Percentiles rank a stretch among this genome's conserved stretches.
phyloP scores from a whole-genome alignment of 495 filamentous ascomycete genomes.

The Trichocladium antarcticum region DNA sequence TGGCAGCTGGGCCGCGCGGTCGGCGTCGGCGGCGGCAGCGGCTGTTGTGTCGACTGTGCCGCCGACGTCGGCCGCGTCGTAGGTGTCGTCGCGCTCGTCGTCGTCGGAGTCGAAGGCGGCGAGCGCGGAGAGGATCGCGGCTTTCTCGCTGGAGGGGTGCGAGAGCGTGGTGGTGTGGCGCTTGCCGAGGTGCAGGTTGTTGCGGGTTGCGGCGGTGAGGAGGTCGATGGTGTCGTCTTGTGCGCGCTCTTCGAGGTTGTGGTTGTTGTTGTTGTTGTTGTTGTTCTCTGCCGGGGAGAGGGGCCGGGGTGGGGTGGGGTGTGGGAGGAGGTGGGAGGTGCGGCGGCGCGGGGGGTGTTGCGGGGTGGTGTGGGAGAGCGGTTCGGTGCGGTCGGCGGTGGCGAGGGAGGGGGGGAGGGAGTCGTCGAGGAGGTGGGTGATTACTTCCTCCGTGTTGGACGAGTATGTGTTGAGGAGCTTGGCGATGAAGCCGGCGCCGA shows the following conservation, averaged over 20 bases:
- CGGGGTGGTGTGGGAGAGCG: constrained; percentile 31
- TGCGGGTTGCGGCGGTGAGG: constrained; percentile 51
- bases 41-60: constrained; percentile 59
- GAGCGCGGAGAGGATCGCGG: constrained; percentile 81
- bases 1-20: constrained; percentile 15
- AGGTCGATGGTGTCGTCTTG: constrained; percentile 72
- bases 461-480: constrained; percentile 68
- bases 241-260: too few relatives aligned
- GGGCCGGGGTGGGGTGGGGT: constrained; percentile 29
- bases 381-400: constrained; percentile 43
- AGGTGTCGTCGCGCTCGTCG: constrained; percentile 95
- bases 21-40: constrained; percentile 27
- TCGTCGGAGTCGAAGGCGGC: constrained; percentile 88
- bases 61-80: constrained; percentile 83
- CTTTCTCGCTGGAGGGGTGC: constrained; percentile 54
- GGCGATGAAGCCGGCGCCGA: constrained; percentile 73
- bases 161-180: constrained; percentile 44
- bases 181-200: constrained; percentile 66
- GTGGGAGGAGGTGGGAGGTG: constrained; percentile 23
- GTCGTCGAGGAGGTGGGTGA: constrained; percentile 75
- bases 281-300: constrained; percentile 36
- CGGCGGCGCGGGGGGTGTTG: background rate
- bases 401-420: constrained; percentile 55
- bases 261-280: too few relatives aligned
- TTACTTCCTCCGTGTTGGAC: constrained; percentile 67